Base-by-base conservation (phyloP, 352 stramenopile species). In the Pelagophyceae sp. region DNA sequence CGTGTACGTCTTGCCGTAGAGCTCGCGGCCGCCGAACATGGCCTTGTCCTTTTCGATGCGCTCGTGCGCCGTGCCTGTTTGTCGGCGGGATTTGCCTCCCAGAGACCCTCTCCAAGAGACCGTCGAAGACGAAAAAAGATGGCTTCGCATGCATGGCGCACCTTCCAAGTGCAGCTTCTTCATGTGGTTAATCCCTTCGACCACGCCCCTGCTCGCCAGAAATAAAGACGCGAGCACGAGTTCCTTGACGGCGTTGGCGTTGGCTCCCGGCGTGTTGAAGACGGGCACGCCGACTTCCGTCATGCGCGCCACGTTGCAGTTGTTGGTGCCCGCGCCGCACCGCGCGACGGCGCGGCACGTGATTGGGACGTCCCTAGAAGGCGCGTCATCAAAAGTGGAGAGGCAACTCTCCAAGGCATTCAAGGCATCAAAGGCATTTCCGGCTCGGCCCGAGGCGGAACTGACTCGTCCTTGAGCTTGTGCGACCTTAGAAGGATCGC, bases 231-330 rank as follows among this genome's bases (percentile, higher is more conserved):
- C 93, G 32, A 98, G 78, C 20, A 95, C 93, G 77, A 98, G 87
- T 83, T 98, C 94, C 0, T 96, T 95, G 31, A 95, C 92, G 38
- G 92, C 95, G 76, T 97, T 91, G 61, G 93, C 96, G 87, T 98
- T 98, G 37, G 93, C 94, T 54, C 91, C 92, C 11, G 94, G 94
- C 60, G 94, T 97, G 84, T 98, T 98, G 81, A 98, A 95, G 69
- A 98, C 94, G 61, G 96, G 87, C 78, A 98, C 94, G 75, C 94
- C 89, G n/a, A 91, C 74, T 78, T 91, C 87, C 5, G 85, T 89
- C 85, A 90, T 90, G 38, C 87, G 80, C 72, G 80, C 61, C 19
- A 91, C 87, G 58, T 85, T 85, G 31, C 89, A 85, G 76, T 91
- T 91, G 76, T 91, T 91, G 60, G 87, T 91, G 54, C 87, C 87